Conservation (phyloP, 1,284 basidiomycete species). For the Sanghuangporus weigelae region DNA sequence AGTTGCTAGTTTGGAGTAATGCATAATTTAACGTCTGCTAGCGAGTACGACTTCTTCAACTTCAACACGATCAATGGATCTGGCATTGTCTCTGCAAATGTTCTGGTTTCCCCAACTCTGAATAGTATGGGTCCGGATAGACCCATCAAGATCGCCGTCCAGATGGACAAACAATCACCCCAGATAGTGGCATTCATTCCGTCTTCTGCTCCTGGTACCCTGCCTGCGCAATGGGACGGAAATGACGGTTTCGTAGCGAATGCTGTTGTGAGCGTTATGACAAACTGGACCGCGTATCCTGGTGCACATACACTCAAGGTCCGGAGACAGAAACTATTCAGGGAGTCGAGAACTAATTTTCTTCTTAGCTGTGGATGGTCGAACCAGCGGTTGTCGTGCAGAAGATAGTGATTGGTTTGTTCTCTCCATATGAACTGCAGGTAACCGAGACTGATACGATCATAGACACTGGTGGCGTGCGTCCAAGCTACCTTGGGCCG, state of each 20-base stretch:
- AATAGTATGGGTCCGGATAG: constrained; percentile 51
- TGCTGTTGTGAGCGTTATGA: constrained; percentile 36
- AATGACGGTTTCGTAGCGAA: constrained; percentile 51
- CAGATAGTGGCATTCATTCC: constrained; percentile 50
- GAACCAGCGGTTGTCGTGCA: constrained; percentile 58
- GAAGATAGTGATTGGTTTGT: constrained; percentile 47
- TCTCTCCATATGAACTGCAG: background rate
- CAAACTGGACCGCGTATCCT: constrained; percentile 38
- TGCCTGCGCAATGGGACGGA: constrained; percentile 47
- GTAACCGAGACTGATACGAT: background rate
- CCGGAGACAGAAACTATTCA: background rate
- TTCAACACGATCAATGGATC: constrained; percentile 38
- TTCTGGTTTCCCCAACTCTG: constrained; percentile 52
- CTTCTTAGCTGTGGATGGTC: constrained; percentile 42
- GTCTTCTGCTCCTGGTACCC: constrained; percentile 34
- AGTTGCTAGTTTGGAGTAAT: background rate
- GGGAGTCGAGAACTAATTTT: background rate
- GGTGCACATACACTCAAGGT: constrained; percentile 58
- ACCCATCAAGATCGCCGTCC: constrained; percentile 51
- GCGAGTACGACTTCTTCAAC: constrained; percentile 63
- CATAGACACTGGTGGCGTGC: constrained; percentile 40
- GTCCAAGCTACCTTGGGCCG: constrained; percentile 54
- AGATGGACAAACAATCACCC: constrained; percentile 42
- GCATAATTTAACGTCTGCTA: constrained; percentile 21
- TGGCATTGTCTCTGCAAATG: constrained; percentile 42